Evolutionary conservation across 1,284 basidiomycete species (phyloP), one percentile per base, ranked within the genome.

Genomic region (Tausonia pullulans): DNA sequence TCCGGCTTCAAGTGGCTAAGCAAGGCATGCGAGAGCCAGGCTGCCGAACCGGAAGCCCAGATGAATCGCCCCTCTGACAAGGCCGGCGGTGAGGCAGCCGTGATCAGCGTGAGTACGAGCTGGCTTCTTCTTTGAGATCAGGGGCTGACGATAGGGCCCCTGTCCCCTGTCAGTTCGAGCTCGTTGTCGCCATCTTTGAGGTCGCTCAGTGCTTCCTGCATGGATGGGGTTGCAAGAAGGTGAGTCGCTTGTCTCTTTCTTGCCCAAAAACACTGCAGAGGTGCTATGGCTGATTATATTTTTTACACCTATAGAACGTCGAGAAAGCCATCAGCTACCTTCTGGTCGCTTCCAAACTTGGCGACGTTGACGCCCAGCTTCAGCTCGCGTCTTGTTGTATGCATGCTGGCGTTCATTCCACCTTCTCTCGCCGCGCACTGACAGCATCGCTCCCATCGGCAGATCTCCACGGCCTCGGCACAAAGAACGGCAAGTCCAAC

Each of bases 201-300:
- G 87, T 95, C 5, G 90, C 88, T 1, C 88, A 92, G 74, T 92
- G 90, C 73, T 94, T 91, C 75, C 89, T 88, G 74, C 87, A 89
- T 67, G 91, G 91, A 0, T 94, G 91, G 90, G 91, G 90, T 5
- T 84, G 90, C 11, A 76, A 79, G 61, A 89, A 89, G 75, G 90
- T 94, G 75, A 87, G 86, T 76, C 86, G 85, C 27, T 27, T 27
- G 27, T 27, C 27, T 27, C 27, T 27, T 27, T 27, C 27, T 27
- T 27, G 27, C 27, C 27, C 2, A 27, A 2, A 27, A 2, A 27
- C 27, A 27, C 27, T 27, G 27, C 27, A 2, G 27, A 27, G 27
- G 27, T 27, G 27, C 2, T 78, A 89, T 90, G 87, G 88, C 39
- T 54, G 53, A 66, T 66, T 60, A 40, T 58, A 41, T 46, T 67